Evolutionary conservation across 2,329 filamentous ascomycete genomes (phyloP).

Genomic region (Eutypella sp.): DNA sequence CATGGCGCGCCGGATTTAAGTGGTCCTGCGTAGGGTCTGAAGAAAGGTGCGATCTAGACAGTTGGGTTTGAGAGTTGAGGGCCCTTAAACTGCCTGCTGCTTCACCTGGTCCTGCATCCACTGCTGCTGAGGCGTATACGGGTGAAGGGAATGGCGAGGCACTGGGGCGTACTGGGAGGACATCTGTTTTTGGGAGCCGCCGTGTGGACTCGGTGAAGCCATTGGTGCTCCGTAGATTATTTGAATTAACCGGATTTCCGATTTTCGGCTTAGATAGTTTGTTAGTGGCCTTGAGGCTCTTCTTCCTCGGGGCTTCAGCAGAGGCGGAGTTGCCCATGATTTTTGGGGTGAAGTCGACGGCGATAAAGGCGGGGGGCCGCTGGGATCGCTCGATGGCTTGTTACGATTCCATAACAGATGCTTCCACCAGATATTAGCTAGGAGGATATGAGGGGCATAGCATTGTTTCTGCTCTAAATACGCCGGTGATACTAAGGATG

Average conservation of each 20-base stretch:
- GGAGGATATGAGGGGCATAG: too few species aligned
- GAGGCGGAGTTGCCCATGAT: slow-evolving; percentile 50
- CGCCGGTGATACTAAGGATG: too few species aligned
- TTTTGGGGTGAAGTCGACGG: slow-evolving; percentile 12
- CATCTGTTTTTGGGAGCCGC: slow-evolving; percentile 25
- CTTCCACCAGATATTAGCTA: slow-evolving; percentile 23
- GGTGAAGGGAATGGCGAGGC: slow-evolving; percentile 16
- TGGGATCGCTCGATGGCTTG: slow-evolving; percentile 30
- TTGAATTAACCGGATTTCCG: slow-evolving; percentile 36
- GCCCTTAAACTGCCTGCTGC: not conserved
- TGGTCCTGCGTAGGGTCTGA: slow-evolving; percentile 29
- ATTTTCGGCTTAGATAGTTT: slow-evolving; percentile 49
- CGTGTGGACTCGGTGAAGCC: slow-evolving; percentile 26
- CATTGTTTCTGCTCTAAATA: too few species aligned
- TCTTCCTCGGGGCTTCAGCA: slow-evolving; percentile 35
- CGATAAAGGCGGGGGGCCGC: slow-evolving; percentile 20
- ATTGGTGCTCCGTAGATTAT: slow-evolving; percentile 35
- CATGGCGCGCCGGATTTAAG: slow-evolving; percentile 10
- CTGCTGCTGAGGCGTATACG: slow-evolving; percentile 12
- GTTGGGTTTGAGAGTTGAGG: slow-evolving; percentile 10
- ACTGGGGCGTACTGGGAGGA: slow-evolving; percentile 18
- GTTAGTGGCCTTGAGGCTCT: slow-evolving; percentile 33
- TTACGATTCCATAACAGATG: slow-evolving; percentile 36
- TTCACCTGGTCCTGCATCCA: slow-evolving; percentile 1
- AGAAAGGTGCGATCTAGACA: slow-evolving; percentile 28